A percentile compares a stretch with the other conserved stretches of the same genome.
Conservation (phyloP, 148 eudicot species). For the Mesembryanthemum crystallinum region DNA sequence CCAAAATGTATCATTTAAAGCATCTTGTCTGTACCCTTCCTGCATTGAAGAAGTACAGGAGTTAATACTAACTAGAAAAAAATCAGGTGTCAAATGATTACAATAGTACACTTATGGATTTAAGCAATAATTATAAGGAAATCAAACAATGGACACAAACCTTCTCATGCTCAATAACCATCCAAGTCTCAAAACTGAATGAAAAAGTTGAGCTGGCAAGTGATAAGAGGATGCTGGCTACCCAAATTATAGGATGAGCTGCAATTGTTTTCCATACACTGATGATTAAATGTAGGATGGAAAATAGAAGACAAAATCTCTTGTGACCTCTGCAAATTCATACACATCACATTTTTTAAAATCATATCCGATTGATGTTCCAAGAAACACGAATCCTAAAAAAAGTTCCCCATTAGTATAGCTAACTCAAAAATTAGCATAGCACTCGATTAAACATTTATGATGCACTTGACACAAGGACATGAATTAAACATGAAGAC, state of each 20-base stretch:
- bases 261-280: slow-evolving; percentile 57
- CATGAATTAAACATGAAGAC: background rate
- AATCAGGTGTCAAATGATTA: background rate
- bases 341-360: slow-evolving; percentile 15
- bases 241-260: slow-evolving; percentile 54
- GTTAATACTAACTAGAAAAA: background rate
- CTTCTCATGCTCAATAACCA: slow-evolving; percentile 94
- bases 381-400: background rate
- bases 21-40: slow-evolving; percentile 85
- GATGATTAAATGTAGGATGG: slow-evolving; percentile 66
- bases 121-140: slow-evolving; percentile 10
- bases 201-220: slow-evolving; percentile 76
- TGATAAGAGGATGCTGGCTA: slow-evolving; percentile 71
- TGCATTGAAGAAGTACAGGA: slow-evolving; percentile 34
- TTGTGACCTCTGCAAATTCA: slow-evolving; percentile 80
- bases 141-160: slow-evolving; percentile 33
- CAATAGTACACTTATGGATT: background rate
- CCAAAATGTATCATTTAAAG: slow-evolving; percentile 85
- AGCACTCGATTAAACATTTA: background rate
- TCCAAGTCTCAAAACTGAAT: slow-evolving; percentile 89
- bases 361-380: background rate
- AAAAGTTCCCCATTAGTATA: background rate
- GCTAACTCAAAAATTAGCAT: background rate
- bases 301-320: slow-evolving; percentile 69
- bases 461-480: background rate